These are phyloP conservation scores for Exophiala bonariae DNA, from an alignment of 2,329 filamentous ascomycete genomes.

Conservation along the genomic window DNA sequence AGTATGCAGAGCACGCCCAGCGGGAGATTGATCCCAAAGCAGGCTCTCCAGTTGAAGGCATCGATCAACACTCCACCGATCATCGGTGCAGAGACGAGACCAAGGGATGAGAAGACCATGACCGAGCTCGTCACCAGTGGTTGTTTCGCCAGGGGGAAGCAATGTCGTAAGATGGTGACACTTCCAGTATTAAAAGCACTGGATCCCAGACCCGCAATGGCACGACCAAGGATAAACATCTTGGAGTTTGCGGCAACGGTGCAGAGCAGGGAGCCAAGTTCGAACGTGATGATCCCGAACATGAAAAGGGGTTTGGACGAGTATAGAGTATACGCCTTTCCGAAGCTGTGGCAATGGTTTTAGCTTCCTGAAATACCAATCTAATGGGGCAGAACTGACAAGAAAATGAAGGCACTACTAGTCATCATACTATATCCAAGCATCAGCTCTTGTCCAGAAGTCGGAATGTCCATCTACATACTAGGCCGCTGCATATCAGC, in stretches of 20 bases:
- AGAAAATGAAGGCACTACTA: conserved; percentile 1
- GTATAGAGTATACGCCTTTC: conserved; percentile 35
- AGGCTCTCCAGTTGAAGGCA: conserved; percentile 37
- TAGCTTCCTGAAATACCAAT: no score
- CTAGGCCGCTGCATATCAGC: conserved; percentile 30
- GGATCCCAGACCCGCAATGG: conserved; percentile 32
- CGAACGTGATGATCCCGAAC: conserved; percentile 24
- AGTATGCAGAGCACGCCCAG: conserved; percentile 36
- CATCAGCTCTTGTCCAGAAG: background rate
- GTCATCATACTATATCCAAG: background rate
- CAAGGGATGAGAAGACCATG: conserved; percentile 30
- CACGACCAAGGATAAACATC: conserved; percentile 31
- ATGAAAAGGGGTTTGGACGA: conserved; percentile 31
- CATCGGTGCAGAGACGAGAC: conserved; percentile 32
- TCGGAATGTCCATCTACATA: conserved; percentile 1
- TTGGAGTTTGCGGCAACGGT: conserved; percentile 21
- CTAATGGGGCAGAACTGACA: no score
- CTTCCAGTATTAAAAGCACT: conserved; percentile 24
- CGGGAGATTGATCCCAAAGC: conserved; percentile 45
- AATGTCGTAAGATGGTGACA: conserved; percentile 22
- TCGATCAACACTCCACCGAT: conserved; percentile 38
- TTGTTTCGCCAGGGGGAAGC: conserved; percentile 30
- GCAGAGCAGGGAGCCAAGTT: conserved; percentile 27
- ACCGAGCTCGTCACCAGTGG: conserved; percentile 31
- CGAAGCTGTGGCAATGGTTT: conserved; percentile 8